Evolutionary conservation across 1,284 basidiomycete species (phyloP), one percentile per base, ranked within the genome.

Genomic region (Apiotrichum veenhuisii): DNA sequence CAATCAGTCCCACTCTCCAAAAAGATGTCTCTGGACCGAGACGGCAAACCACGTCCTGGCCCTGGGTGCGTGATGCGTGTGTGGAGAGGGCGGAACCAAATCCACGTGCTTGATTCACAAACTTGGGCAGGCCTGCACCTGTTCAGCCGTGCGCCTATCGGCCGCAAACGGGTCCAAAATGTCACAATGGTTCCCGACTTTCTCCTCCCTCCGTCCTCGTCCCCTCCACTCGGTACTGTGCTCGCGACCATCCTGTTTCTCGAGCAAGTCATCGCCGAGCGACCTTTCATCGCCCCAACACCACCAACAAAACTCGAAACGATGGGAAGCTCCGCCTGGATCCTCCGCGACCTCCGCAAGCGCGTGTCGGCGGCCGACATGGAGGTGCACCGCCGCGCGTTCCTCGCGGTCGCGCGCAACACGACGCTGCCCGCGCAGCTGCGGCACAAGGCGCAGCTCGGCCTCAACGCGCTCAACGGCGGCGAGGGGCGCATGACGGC

Each of bases 401-500:
- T 92, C 76, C 85, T 95, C 58, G 91, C 85, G 75, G 87, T 95
- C 63, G 91, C 92, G 22, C 84, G 92, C 63, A 95, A 96, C 78
- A 86, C 90, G 70, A 84, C 85, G 0, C 79, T 95, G 14, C 86
- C 91, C 9, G 80, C 88, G 5, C 86, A 90, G 70, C 84, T 96
- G 53, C 88, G 95, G 58, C 91, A 95, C 77, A 90, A 94, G 70
- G 94, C 95, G n/a, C 94, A 97, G 75, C 81, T 97, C 57, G 90
- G 95, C 71, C 82, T 98, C 54, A 95, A 94, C 77, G 84, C 86
- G 22, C 91, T 96, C 69, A 87, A 84, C 58, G 83, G 84, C 49
- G 89, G 90, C 75, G 87, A 89, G 11, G 72, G 71, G 2, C 84
- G 89, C 37, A 88, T 89, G 22, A 85, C 85, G 10, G 87, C 85